A percentile compares a stretch with the other conserved stretches of the same genome.
These are phyloP conservation scores for Epithele typhae DNA, from an alignment of 768 basidiomycete species.

Conservation along the genomic window DNA sequence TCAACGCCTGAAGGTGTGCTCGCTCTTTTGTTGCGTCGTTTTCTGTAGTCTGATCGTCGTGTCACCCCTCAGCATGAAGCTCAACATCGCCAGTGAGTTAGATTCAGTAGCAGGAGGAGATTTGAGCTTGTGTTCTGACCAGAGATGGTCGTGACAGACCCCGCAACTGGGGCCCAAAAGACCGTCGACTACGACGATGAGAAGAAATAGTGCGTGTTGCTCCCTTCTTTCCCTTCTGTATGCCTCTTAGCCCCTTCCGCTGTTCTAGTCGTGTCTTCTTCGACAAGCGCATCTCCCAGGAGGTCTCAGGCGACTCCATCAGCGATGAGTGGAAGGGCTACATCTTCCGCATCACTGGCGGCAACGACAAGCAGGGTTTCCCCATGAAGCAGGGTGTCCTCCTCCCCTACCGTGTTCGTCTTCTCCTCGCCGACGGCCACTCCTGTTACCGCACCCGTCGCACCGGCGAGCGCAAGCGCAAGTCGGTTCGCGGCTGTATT, in stretches of 20 bases:
- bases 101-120: slow-evolving; percentile 6
- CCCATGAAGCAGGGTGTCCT: slow-evolving; percentile 99
- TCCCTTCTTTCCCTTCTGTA: background rate
- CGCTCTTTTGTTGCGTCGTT: slow-evolving; percentile 26
- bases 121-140: slow-evolving; percentile 1
- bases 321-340: slow-evolving; percentile 98
- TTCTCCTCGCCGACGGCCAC: slow-evolving; percentile 94
- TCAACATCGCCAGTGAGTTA: slow-evolving; percentile 91
- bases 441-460: slow-evolving; percentile 95
- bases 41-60: background rate
- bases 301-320: slow-evolving; percentile 85
- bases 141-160: slow-evolving; percentile 47
- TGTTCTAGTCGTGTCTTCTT: slow-evolving; percentile 83
- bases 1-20: slow-evolving; percentile 36
- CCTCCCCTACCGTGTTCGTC: slow-evolving; percentile 86
- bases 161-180: slow-evolving; percentile 97
- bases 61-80: slow-evolving; percentile 73
- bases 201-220: slow-evolving; percentile 60
- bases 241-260: slow-evolving; percentile 1
- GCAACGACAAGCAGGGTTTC: slow-evolving; percentile 99
- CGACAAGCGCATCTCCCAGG: slow-evolving; percentile 96
- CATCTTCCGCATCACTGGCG: slow-evolving; percentile 93
- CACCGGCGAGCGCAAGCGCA: slow-evolving; percentile 95
- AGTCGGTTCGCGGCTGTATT: slow-evolving; percentile 98
- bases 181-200: slow-evolving; percentile 92